A percentile compares a stretch with the other conserved stretches of the same genome.
These are phyloP conservation scores for Parathielavia appendiculata DNA, from an alignment of 495 filamentous ascomycete species.

Conservation along the genomic window DNA sequence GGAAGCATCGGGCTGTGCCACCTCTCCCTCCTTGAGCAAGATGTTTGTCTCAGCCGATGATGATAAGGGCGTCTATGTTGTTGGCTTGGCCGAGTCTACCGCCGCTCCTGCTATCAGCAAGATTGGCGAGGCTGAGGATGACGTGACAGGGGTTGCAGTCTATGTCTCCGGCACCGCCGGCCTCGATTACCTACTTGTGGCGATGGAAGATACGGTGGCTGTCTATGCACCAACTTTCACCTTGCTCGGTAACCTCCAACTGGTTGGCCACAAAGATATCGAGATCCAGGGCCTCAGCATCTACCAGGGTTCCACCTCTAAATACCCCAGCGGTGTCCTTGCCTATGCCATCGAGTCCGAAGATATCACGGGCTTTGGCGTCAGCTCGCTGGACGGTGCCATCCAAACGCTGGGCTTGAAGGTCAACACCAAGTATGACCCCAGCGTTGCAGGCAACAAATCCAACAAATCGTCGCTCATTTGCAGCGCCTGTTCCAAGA, in stretches of 20 bases:
- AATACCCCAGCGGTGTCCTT: slow-evolving; percentile 8
- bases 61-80: slow-evolving; percentile 14
- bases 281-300: slow-evolving; percentile 10
- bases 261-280: slow-evolving; percentile 7
- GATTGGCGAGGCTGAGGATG: slow-evolving; percentile 8
- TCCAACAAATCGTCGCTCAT: not conserved
- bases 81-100: slow-evolving; percentile 10
- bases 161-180: slow-evolving; percentile 1
- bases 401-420: not conserved
- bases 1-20: slow-evolving; percentile 10
- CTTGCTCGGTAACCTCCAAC: slow-evolving; percentile 9
- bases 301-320: slow-evolving; percentile 8
- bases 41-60: slow-evolving; percentile 14
- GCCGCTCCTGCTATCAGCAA: slow-evolving; percentile 3
- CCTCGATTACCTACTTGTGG: slow-evolving; percentile 6
- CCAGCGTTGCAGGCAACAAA: not conserved
- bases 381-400: slow-evolving; percentile 6
- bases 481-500: slow-evolving; percentile 8
- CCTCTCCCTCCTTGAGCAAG: slow-evolving; percentile 1
- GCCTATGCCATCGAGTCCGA: slow-evolving; percentile 13
- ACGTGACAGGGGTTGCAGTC: slow-evolving; percentile 11
- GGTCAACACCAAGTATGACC: slow-evolving; percentile 15
- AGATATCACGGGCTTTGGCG: slow-evolving; percentile 1
- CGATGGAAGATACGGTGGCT: slow-evolving; percentile 9
- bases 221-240: slow-evolving; percentile 8